A percentile compares a stretch with the other conserved stretches of the same genome.
These are phyloP conservation scores for Nidularia pulvinata DNA, from an alignment of 768 basidiomycete species.

Conservation along the genomic window DNA sequence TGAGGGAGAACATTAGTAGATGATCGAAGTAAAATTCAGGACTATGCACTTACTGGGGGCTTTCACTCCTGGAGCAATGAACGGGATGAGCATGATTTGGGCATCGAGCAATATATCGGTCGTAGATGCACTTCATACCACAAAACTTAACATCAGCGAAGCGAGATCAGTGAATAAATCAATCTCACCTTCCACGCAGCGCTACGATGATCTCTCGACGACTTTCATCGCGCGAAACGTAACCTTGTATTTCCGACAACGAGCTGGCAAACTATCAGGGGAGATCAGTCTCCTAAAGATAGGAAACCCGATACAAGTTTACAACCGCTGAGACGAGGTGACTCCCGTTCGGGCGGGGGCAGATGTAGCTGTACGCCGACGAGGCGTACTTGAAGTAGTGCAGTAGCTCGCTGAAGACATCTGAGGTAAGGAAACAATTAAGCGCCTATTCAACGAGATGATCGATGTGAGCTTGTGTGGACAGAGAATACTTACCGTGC, in stretches of 20 bases:
- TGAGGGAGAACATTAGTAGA: conserved; percentile 7
- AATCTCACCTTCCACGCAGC: conserved; percentile 45
- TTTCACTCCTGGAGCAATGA: conserved; percentile 40
- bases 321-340: conserved; percentile 31
- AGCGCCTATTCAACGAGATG: no score
- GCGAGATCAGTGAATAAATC: neutral
- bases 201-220: conserved; percentile 47
- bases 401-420: conserved; percentile 40
- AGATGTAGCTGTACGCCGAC: conserved; percentile 42
- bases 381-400: conserved; percentile 59
- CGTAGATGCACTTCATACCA: conserved; percentile 30
- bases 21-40: neutral
- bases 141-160: neutral
- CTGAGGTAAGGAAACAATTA: conserved; percentile 10
- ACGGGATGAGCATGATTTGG: conserved; percentile 38
- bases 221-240: conserved; percentile 44
- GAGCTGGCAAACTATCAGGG: conserved; percentile 36
- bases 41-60: conserved; percentile 27
- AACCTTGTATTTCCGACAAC: conserved; percentile 44
- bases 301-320: no score
- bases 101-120: conserved; percentile 41
- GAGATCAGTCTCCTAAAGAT: no score
- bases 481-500: no score
- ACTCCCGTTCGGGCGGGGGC: conserved; percentile 50
- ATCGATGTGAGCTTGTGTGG: no score